Conservation (phyloP, 192 early-diverging fungal species). For the Coemansia pectinata region DNA sequence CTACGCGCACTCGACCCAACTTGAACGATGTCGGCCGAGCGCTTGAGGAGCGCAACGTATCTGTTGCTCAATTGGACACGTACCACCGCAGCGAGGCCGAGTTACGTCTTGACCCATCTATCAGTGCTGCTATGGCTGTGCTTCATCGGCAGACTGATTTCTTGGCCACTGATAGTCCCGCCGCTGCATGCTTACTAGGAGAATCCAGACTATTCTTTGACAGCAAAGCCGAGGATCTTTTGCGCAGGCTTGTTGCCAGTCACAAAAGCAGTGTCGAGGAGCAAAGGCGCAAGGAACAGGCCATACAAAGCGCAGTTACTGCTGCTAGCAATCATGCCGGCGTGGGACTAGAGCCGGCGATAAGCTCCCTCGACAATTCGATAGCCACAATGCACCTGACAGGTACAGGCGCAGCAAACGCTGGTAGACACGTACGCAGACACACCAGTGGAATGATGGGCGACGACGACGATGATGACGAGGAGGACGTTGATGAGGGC, state of each 20-base stretch:
- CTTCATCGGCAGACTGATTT: conserved; percentile 15
- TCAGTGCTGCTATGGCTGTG: conserved; percentile 13
- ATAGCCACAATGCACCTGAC: neutral
- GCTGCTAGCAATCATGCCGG: neutral
- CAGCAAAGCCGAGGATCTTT: conserved; percentile 31
- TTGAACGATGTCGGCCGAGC: conserved; percentile 54
- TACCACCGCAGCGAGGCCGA: conserved; percentile 24
- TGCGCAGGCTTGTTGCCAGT: conserved; percentile 27
- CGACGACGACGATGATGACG: conserved; percentile 13
- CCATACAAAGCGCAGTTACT: neutral
- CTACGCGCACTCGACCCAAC: conserved; percentile 52
- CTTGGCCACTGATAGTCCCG: neutral
- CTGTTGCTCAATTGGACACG: conserved; percentile 31
- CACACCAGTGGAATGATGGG: neutral
- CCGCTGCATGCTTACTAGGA: neutral
- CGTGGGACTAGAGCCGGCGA: no score
- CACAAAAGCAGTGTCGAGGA: conserved; percentile 16
- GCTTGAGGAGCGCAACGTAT: conserved; percentile 40
- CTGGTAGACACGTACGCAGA: neutral
- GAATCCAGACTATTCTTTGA: conserved; percentile 29
- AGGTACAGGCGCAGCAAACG: neutral
- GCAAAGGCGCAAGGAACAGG: conserved; percentile 15
- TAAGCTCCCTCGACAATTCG: neutral
- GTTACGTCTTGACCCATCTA: conserved; percentile 6
- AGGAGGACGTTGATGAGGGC: conserved; percentile 20